Evolutionary conservation across 805 yeast species (phyloP), one percentile per base, ranked within the genome.

Genomic region (Yarrowia phangngaensis): DNA sequence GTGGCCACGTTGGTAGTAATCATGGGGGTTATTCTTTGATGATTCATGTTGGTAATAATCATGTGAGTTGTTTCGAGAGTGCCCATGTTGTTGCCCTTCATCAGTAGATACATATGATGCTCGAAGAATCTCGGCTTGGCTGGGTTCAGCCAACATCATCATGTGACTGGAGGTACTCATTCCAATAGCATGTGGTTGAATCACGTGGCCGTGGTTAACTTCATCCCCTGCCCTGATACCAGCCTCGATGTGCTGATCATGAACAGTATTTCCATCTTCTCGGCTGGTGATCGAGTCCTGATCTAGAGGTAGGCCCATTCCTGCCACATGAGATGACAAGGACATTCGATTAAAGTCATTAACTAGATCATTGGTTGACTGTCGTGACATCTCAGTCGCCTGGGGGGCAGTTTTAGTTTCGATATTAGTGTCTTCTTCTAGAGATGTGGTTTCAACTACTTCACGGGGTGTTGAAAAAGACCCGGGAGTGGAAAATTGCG

Each of bases 101-200:
- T 38, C 45, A 8, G 45, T 38, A 3, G 35, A 29, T 8, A 41
- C 23, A 13, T 41, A 41, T n/a, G 48, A 41, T 3, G 35, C 32
- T 11, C 48, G 35, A 6, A 41, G 16, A 17, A 41, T 41, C 17
- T 41, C 48, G 9, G 48, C 48, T 28, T 41, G 48, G 3, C 28
- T 19, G 3, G 48, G 48, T 22, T 41, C 35, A 12, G 28, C 28
- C 11, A 26, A 9, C 43, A 24, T 36, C 31, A 36, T n/a, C n/a
- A n/a, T n/a, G n/a, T n/a, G n/a, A n/a, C n/a, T n/a, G 22, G 22
- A 30, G 19, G 43, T 11, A 2, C 19, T 15, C 3, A 19, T n/a
- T 7, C 38, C 38, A 6, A 14, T 26, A 8, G 23, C 29, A 14
- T 23, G 41, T 7, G 29, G 29, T 4, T 23, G 29, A 4, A 29